These are phyloP conservation scores for Halteria grandinella DNA, from an alignment of 73 alveolate genomes.

Conservation along the genomic window DNA sequence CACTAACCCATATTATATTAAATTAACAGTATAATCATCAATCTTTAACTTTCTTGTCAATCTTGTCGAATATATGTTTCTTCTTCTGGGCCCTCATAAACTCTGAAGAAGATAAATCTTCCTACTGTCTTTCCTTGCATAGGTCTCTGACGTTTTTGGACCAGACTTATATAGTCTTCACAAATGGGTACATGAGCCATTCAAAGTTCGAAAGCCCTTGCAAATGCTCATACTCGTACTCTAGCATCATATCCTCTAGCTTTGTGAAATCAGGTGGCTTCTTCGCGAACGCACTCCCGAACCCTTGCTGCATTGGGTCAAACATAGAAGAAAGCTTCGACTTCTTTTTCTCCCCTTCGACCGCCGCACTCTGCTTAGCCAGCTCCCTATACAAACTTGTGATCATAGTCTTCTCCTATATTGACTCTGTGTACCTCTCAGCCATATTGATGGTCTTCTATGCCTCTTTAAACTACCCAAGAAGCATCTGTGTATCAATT, in stretches of 20 bases:
- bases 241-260: neutral
- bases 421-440: slow-evolving; percentile 1
- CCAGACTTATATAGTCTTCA: slow-evolving; percentile 3
- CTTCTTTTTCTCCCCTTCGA: slow-evolving; percentile 1
- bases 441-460: neutral
- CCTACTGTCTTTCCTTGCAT: no score
- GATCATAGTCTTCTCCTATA: slow-evolving; percentile 17
- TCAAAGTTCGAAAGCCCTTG: slow-evolving; percentile 1
- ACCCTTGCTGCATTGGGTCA: neutral
- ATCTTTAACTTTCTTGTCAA: no score
- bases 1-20: no score
- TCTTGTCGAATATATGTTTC: neutral
- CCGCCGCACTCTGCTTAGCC: slow-evolving; percentile 3
- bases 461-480: slow-evolving; percentile 2
- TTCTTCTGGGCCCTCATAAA: slow-evolving; percentile 2
- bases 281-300: neutral
- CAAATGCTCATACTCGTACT: slow-evolving; percentile 19
- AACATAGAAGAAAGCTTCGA: no score
- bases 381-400: slow-evolving; percentile 29
- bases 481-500: neutral
- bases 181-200: slow-evolving; percentile 52
- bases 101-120: no score
- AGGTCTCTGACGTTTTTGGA: slow-evolving; percentile 2
- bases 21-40: no score
- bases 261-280: slow-evolving; percentile 35